phyloP scores from a whole-genome alignment of 306 rosid genomes.

The Arachis stenosperma region DNA sequence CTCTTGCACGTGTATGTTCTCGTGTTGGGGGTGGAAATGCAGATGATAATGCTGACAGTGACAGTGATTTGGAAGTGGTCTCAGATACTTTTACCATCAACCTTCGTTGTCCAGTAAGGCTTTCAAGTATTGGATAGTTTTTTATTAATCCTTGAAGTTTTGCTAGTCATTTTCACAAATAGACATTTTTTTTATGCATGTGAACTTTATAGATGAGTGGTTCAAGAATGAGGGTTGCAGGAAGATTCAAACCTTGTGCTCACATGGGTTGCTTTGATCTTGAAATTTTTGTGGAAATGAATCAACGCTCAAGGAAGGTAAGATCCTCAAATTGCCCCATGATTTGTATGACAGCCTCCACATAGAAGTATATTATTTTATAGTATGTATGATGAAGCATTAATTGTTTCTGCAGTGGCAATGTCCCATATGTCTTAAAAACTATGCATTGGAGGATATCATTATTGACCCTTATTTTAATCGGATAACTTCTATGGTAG shows the following conservation, averaged over 20 bases:
- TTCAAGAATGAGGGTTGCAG: constrained; percentile 97
- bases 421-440: constrained; percentile 92
- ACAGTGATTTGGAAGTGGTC: constrained; percentile 97
- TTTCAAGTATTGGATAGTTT: constrained; percentile 31
- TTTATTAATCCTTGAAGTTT: constrained; percentile 13
- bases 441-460: constrained; percentile 84
- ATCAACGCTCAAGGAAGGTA: constrained; percentile 97
- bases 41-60: constrained; percentile 78
- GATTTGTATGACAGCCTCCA: constrained; percentile 2
- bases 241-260: constrained; percentile 93
- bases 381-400: constrained; percentile 31
- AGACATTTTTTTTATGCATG: constrained; percentile 24
- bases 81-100: constrained; percentile 82
- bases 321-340: constrained; percentile 36
- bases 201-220: constrained; percentile 85
- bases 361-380: background rate
- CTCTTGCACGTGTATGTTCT: constrained; percentile 89
- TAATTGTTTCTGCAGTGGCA: constrained; percentile 92
- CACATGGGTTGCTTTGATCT: constrained; percentile 99
- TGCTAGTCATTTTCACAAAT: constrained; percentile 32
- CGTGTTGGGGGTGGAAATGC: constrained; percentile 85
- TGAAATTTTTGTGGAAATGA: constrained; percentile 94
- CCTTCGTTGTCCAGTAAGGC: constrained; percentile 95
- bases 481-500: constrained; percentile 76
- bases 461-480: constrained; percentile 94